Evolutionary conservation across 1,284 basidiomycete species (phyloP).

Genomic region (Erythrobasidium hasegawianum): DNA sequence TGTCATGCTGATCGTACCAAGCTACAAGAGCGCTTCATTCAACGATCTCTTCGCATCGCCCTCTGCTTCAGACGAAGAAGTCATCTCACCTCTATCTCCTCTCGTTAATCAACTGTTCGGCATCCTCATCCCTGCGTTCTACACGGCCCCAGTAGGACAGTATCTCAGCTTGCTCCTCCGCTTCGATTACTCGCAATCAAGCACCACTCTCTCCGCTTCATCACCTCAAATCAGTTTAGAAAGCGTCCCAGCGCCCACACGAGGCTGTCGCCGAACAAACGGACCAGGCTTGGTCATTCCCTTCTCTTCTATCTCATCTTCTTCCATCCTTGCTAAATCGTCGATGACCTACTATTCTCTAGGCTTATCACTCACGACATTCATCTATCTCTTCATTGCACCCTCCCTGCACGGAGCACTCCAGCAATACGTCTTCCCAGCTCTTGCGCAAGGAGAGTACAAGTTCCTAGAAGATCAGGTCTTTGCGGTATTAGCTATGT

Average conservation of each 20-base stretch:
- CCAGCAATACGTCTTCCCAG: neutral
- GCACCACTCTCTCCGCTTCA: neutral
- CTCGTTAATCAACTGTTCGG: neutral
- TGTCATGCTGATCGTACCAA: neutral
- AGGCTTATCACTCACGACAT: neutral
- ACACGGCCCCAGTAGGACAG: constrained; percentile 14
- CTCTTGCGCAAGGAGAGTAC: neutral
- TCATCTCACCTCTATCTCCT: neutral
- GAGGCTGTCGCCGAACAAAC: neutral
- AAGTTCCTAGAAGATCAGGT: constrained; percentile 2
- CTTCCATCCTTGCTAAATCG: neutral
- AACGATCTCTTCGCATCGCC: neutral
- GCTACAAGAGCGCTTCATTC: neutral
- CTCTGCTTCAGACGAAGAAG: neutral
- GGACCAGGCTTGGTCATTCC: neutral
- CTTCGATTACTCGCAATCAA: constrained; percentile 10
- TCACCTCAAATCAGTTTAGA: neutral
- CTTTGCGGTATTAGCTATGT: constrained; percentile 4
- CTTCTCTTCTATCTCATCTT: neutral
- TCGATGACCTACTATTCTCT: neutral
- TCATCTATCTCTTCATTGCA: constrained; percentile 2
- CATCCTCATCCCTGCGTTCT: constrained; percentile 14
- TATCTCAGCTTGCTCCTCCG: constrained; percentile 2
- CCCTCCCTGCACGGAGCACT: neutral
- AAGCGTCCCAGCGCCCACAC: neutral